These are phyloP conservation scores for Mucor piriformis DNA, from an alignment of 371 early-diverging fungal species.

Conservation along the genomic window DNA sequence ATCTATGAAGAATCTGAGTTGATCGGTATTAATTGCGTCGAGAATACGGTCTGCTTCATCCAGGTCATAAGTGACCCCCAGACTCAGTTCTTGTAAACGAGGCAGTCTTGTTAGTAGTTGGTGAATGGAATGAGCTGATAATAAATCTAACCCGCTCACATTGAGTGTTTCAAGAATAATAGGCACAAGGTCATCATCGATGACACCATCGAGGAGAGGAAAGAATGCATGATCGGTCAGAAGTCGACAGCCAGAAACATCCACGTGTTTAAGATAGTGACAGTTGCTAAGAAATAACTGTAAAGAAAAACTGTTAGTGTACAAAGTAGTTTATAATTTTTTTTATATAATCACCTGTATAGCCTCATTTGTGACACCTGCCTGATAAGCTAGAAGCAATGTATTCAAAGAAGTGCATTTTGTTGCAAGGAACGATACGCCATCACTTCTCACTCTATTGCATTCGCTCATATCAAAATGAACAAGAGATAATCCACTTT, in stretches of 20 bases:
- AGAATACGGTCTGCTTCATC: conserved; percentile 28
- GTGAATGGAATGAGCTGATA: conserved; percentile 18
- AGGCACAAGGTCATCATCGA: conserved; percentile 8
- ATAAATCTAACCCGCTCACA: conserved; percentile 23
- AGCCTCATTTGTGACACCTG: conserved; percentile 39
- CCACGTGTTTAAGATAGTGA: conserved; percentile 26
- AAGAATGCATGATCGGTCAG: conserved; percentile 35
- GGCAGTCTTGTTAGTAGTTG: conserved; percentile 14
- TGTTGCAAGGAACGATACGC: conserved; percentile 28
- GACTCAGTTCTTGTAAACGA: conserved; percentile 15
- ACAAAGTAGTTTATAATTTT: not conserved
- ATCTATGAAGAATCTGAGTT: conserved; percentile 22
- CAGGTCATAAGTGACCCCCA: conserved; percentile 28
- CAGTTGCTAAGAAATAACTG: conserved; percentile 26
- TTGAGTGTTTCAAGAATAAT: conserved; percentile 28
- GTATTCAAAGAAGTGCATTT: conserved; percentile 29
- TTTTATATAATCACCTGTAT: conserved; percentile 29
- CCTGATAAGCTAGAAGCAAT: conserved; percentile 39
- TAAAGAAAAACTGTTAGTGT: not conserved
- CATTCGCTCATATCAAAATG: conserved; percentile 51
- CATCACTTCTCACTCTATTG: conserved; percentile 28
- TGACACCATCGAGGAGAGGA: conserved; percentile 11
- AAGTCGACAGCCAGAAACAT: conserved; percentile 31
- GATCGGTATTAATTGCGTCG: conserved; percentile 9
- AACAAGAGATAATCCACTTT: conserved; percentile 13